Conservation (phyloP, 495 filamentous ascomycete genomes). For the Hypoxylon rickii region DNA sequence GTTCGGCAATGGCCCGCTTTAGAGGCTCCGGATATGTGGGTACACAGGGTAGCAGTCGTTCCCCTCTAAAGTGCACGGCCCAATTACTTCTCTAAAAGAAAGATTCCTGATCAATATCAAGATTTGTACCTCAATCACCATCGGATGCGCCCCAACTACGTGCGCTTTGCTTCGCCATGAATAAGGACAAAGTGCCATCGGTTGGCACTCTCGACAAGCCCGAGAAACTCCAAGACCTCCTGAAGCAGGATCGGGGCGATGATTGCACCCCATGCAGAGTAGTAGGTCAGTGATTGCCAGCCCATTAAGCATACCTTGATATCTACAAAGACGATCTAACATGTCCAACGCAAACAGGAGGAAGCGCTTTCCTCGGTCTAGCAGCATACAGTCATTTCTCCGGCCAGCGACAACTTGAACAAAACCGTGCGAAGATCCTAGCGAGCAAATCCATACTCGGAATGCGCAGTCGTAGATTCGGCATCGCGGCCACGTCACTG, state of each 20-base stretch:
- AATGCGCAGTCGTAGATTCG: constrained; percentile 70
- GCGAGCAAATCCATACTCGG: constrained; percentile 74
- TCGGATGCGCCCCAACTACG: too few relatives aligned
- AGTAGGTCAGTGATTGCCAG: constrained; percentile 56
- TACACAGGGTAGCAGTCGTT: too few relatives aligned
- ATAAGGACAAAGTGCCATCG: constrained; percentile 45
- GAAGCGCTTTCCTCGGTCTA: constrained; percentile 84
- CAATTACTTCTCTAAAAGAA: too few relatives aligned
- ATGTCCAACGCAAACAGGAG: constrained; percentile 56
- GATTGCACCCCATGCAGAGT: constrained; percentile 73
- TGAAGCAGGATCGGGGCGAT: constrained; percentile 66
- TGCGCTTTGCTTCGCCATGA: constrained; percentile 39
- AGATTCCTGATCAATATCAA: too few relatives aligned
- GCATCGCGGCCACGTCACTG: constrained; percentile 72
- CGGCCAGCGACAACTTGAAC: constrained; percentile 73
- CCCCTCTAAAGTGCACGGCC: not conserved
- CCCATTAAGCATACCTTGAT: too few relatives aligned
- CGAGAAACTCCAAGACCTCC: constrained; percentile 55
- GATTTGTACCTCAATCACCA: too few relatives aligned
- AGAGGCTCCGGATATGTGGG: too few relatives aligned
- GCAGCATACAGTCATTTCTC: constrained; percentile 85
- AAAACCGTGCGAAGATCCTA: constrained; percentile 70
- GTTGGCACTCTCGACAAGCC: constrained; percentile 52
- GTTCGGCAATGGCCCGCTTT: too few relatives aligned
- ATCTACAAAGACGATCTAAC: not conserved